Evolutionary conservation across 78 protist species (phyloP), one percentile per base, ranked within the genome.

Genomic region (Dictyostelium capitatum): DNA sequence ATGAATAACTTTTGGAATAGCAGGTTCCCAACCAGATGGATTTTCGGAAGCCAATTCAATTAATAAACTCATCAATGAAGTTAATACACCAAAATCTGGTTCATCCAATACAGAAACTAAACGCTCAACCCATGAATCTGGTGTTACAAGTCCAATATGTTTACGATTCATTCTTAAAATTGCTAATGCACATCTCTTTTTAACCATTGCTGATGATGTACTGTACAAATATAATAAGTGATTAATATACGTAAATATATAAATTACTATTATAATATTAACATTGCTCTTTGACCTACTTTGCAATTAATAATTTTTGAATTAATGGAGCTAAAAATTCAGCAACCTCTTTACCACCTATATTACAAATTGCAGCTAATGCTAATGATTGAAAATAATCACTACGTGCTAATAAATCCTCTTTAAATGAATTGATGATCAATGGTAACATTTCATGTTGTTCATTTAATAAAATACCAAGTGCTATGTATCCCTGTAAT

Each of bases 331-430:
- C 47, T 53, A 98, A 95, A 20, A 98, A 48, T 73, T 98, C 99
- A 1, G 99, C 97, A 57, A 97, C 96, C 19, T 99, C 99, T 32
- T 56, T 48, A 48, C 99, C 98, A 30, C 99, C 99, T 11, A 98
- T 94, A 91, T 97, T 98, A 50, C 98, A 97, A n/a, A 99, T 90
- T 37, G 98, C 89, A 3, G 97, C 57, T 25, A 99, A 95, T 6
- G 99, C 99, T 4, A 99, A 93, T 59, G 97, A 81, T 74, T 92
- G 98, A 89, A 69, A 48, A 78, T 54, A 43, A 82, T 97, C 98
- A 84, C 70, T 57, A 51, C 94, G 14, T 37, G 90, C 64, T 41
- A 73, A 70, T 47, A 99, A 83, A 90, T 99, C 99, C 54, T 95
- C 73, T 56, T 84, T 82, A 90, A 99, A 82, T 12, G 99, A 54